Conservation (phyloP, 768 basidiomycete genomes). For the Hericium alpestre region DNA sequence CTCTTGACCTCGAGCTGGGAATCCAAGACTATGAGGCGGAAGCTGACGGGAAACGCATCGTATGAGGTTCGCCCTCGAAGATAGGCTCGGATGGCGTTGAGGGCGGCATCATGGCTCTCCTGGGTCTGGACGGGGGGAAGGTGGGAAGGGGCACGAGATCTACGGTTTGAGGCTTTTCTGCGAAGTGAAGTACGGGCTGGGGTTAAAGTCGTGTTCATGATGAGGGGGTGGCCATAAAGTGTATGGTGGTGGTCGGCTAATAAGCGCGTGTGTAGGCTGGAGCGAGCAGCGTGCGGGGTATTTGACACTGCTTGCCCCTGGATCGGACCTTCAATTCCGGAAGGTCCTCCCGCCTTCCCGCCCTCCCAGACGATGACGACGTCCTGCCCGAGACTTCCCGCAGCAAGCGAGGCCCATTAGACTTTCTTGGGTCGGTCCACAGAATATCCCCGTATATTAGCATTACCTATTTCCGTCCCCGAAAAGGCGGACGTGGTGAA, state of each 20-base stretch:
- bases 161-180: slow-evolving; percentile 44
- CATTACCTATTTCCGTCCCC: no score
- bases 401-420: no score
- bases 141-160: slow-evolving; percentile 50
- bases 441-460: no score
- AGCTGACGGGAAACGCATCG: slow-evolving; percentile 96
- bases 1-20: slow-evolving; percentile 94
- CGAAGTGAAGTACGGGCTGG: slow-evolving; percentile 40
- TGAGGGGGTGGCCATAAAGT: background rate
- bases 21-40: slow-evolving; percentile 92
- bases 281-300: background rate
- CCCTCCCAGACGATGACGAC: no score
- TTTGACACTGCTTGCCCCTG: background rate
- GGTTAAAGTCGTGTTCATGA: slow-evolving; percentile 39
- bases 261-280: background rate
- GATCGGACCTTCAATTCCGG: background rate
- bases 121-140: slow-evolving; percentile 37
- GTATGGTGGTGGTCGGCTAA: background rate
- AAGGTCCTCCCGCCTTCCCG: no score
- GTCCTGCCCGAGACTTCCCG: no score
- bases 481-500: background rate
- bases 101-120: slow-evolving; percentile 61
- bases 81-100: slow-evolving; percentile 65
- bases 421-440: no score
- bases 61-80: slow-evolving; percentile 82